These are phyloP conservation scores for Dipteronia dyeriana DNA, from an alignment of 345 rosid species.

Conservation along the genomic window DNA sequence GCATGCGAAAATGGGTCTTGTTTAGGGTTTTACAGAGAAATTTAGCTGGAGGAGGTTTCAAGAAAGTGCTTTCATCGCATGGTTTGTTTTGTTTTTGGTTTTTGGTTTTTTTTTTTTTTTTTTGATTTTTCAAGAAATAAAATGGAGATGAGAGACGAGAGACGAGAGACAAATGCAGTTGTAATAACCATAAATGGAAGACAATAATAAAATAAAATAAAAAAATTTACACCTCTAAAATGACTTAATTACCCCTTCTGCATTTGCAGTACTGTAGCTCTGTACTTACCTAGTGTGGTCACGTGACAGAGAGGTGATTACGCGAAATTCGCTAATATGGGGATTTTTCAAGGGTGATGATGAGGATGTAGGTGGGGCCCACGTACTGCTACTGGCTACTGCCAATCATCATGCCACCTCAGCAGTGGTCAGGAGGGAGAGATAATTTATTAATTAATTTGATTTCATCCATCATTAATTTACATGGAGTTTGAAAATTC, in stretches of 20 bases:
- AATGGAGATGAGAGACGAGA: neutral
- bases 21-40: slow-evolving; percentile 7
- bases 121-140: neutral
- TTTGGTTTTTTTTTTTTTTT: too few relatives aligned
- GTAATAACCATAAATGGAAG: neutral
- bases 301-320: neutral
- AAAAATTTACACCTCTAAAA: neutral
- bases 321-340: neutral
- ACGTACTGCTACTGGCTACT: neutral
- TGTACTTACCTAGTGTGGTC: too few relatives aligned
- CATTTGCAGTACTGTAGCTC: neutral
- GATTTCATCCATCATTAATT: too few relatives aligned
- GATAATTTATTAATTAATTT: too few relatives aligned
- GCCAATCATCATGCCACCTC: neutral
- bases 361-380: neutral
- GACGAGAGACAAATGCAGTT: neutral
- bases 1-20: neutral
- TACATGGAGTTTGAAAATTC: neutral
- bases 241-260: neutral
- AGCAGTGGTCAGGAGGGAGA: neutral
- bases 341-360: neutral
- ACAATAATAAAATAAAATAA: neutral
- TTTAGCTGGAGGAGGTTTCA: neutral
- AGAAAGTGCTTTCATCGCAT: neutral
- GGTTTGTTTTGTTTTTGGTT: neutral